Evolutionary conservation across 2,329 filamentous ascomycete species (phyloP).

Genomic region (Achaetomium macrosporum): DNA sequence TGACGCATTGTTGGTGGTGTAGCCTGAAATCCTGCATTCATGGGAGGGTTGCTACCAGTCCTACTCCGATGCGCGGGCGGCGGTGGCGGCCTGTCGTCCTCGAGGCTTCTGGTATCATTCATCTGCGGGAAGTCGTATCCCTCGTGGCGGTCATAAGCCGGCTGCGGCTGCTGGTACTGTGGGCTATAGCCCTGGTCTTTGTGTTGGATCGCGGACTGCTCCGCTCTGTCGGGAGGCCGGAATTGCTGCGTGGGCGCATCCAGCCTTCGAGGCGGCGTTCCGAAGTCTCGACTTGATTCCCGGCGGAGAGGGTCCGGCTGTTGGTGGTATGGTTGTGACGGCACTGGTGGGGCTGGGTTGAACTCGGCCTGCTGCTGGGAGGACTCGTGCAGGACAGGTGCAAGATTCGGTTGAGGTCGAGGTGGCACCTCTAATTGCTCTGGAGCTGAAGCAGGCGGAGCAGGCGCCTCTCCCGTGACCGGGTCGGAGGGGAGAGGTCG

Average conservation of each 20-base stretch:
- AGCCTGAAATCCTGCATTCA: constrained; percentile 38
- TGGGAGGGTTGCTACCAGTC: constrained; percentile 38
- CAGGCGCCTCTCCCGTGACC: constrained; percentile 49
- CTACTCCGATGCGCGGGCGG: constrained; percentile 50
- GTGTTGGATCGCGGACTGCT: constrained; percentile 30
- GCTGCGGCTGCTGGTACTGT: constrained; percentile 28
- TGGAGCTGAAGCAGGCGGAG: constrained; percentile 33
- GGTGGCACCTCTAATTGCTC: constrained; percentile 44
- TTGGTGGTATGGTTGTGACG: constrained; percentile 23
- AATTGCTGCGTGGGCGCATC: constrained; percentile 27
- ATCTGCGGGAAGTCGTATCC: constrained; percentile 30
- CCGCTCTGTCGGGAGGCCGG: constrained; percentile 33
- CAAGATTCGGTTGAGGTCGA: constrained; percentile 39
- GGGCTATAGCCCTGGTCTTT: constrained; percentile 36
- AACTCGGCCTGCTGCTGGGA: constrained; percentile 46
- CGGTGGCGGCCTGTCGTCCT: constrained; percentile 47
- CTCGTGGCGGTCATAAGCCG: constrained; percentile 36
- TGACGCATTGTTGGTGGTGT: constrained; percentile 48
- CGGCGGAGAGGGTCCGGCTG: constrained; percentile 18
- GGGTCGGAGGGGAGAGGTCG: constrained; percentile 79
- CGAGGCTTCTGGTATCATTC: constrained; percentile 29
- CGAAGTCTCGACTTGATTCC: constrained; percentile 16
- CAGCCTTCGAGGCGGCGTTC: constrained; percentile 10
- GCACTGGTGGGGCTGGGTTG: constrained; percentile 34
- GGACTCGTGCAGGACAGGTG: constrained; percentile 39